Base-by-base conservation (phyloP, 352 stramenopile genomes). In the Globisporangium cystogenes region DNA sequence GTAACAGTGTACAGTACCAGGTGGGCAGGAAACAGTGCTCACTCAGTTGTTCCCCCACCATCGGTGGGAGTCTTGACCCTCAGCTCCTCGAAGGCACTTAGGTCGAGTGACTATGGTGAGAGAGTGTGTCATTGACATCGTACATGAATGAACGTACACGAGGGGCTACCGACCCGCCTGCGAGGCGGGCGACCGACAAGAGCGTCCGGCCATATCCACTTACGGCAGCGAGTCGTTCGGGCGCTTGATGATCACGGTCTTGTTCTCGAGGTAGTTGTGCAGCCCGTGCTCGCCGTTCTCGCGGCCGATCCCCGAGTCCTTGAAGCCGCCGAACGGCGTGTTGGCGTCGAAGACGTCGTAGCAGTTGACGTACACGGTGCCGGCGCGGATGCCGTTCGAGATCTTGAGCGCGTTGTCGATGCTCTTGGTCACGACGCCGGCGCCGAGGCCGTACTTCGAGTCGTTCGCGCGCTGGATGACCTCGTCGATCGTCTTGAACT, bases 361-460 rank as follows among this genome's bases (percentile, higher is more conserved):
- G 67, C 81, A 96, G 75, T 98, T 99, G 16, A 98, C 80, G 62
- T 93, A 96, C 40, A 98, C 87, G 12, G 96, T 97, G 26, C 95
- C 94, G 51, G 77, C 73, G 44, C 96, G 82, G 8, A 99, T 69
- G 8, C 64, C 70, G 54, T 95, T 86, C 47, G 87, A 82, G 59
- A 98, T 85, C 53, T 88, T 78, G 60, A 96, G 86, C 7, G 79
- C 81, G 47, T 90, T 81, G 45, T 76, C 67, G n/a, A 97, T 45
- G 64, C 93, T 90, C 45, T 74, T 74, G 5, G 91, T 97, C 53
- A 89, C 96, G 41, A 98, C 84, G 33, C 83, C 87, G 16, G 86
- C 87, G 24, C 80, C 88, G 3, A 98, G 76, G 8, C 90, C 90
- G 67, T 91, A 98, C 18, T 78, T 50, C 7, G 76, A 89, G 65